These are phyloP conservation scores for Populus hybrid DNA, from an alignment of 441 rosid species.

Conservation along the genomic window DNA sequence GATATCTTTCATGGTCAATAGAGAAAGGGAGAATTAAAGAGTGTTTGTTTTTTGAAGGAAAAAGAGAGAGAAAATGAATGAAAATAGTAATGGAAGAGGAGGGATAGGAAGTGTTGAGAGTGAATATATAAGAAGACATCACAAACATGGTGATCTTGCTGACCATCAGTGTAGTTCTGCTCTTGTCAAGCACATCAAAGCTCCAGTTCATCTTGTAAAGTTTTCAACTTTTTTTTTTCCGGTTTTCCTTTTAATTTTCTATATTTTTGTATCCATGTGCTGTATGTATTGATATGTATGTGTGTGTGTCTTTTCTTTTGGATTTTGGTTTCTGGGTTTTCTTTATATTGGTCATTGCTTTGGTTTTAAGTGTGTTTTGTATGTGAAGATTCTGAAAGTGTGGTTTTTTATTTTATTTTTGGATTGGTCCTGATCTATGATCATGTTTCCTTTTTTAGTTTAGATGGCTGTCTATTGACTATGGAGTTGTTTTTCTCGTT, in stretches of 20 bases:
- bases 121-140: conserved; percentile 65
- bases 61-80: conserved; percentile 39
- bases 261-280: background rate
- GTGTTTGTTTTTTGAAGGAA: background rate
- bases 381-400: background rate
- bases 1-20: background rate
- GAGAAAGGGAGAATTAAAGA: background rate
- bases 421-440: conserved; percentile 11
- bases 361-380: background rate
- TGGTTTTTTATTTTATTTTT: background rate
- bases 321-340: conserved; percentile 1
- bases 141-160: conserved; percentile 52
- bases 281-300: background rate
- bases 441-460: too few species aligned
- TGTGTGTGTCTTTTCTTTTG: background rate
- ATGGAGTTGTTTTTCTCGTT: background rate
- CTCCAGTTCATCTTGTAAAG: conserved; percentile 80
- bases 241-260: too few species aligned
- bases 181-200: conserved; percentile 74
- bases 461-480: background rate
- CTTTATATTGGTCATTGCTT: background rate
- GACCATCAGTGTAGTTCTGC: conserved; percentile 75
- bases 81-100: conserved; percentile 13
- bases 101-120: conserved; percentile 35
- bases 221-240: background rate